These are phyloP conservation scores for Hypsizygus marmoreus DNA, from an alignment of 768 basidiomycete genomes.

Conservation along the genomic window DNA sequence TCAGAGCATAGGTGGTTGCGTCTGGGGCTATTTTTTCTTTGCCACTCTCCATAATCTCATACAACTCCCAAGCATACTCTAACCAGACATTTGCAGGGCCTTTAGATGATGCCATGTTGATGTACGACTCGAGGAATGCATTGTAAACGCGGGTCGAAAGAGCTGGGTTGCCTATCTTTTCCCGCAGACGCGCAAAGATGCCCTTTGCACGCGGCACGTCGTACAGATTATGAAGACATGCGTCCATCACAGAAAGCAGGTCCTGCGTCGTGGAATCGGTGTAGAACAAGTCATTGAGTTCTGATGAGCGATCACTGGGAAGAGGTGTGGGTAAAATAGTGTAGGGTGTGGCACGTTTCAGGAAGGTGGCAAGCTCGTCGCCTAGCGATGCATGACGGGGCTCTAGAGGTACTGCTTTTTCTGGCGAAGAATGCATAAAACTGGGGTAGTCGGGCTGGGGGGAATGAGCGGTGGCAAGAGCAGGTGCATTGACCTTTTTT, in stretches of 20 bases:
- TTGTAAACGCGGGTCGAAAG: constrained; percentile 61
- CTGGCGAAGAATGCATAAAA: constrained; percentile 25
- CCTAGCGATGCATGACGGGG: constrained; percentile 5
- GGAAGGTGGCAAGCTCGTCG: constrained; percentile 51
- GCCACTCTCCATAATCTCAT: constrained; percentile 53
- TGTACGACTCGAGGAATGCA: constrained; percentile 64
- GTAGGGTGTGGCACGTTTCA: constrained; percentile 47
- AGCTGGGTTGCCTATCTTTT: constrained; percentile 26
- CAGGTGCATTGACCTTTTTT: constrained; percentile 55
- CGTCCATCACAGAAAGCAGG: constrained; percentile 76
- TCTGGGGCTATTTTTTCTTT: constrained; percentile 52
- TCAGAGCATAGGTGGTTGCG: constrained; percentile 64
- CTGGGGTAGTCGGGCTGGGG: constrained; percentile 40
- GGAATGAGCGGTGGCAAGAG: constrained; percentile 43
- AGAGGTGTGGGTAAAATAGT: constrained; percentile 71
- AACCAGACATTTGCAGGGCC: constrained; percentile 59
- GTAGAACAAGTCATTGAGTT: constrained; percentile 54
- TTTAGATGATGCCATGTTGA: constrained; percentile 54
- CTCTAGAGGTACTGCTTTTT: constrained; percentile 9
- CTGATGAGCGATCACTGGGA: constrained; percentile 46
- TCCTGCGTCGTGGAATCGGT: constrained; percentile 69
- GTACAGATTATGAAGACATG: constrained; percentile 74
- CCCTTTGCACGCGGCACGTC: constrained; percentile 77
- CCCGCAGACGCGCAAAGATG: constrained; percentile 68
- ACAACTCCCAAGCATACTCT: constrained; percentile 62